A percentile compares a stretch with the other conserved stretches of the same genome.
phyloP scores from a whole-genome alignment of 805 yeast species.

The Yamadazyma olivae region DNA sequence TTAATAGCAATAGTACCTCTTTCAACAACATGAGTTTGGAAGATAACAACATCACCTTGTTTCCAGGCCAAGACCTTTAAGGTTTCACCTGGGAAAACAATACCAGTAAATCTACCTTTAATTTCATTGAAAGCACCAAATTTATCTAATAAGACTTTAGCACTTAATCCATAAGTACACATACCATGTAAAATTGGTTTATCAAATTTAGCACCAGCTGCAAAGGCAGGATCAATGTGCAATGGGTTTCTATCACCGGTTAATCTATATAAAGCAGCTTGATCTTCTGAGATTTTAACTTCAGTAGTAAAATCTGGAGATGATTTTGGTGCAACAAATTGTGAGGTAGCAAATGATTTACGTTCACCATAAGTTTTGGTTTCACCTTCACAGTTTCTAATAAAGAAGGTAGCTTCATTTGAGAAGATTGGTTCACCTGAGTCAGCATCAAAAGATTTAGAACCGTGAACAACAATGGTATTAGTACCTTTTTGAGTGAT shows the following conservation, averaged over 20 bases:
- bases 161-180: constrained; percentile 80
- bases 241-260: constrained; percentile 95
- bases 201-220: constrained; percentile 81
- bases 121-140: constrained; percentile 81
- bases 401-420: constrained; percentile 81
- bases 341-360: constrained; percentile 57
- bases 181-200: constrained; percentile 91
- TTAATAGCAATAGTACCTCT: constrained; percentile 76
- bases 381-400: constrained; percentile 68
- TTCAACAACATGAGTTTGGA: constrained; percentile 80
- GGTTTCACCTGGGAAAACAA: constrained; percentile 93
- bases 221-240: constrained; percentile 90
- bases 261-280: constrained; percentile 86
- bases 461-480: constrained; percentile 73
- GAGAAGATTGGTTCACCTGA: constrained; percentile 71
- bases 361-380: constrained; percentile 47
- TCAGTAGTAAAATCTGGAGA: constrained; percentile 65
- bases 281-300: constrained; percentile 61
- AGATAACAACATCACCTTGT: constrained; percentile 62
- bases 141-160: constrained; percentile 71
- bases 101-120: constrained; percentile 86
- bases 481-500: constrained; percentile 83
- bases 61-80: constrained; percentile 84
- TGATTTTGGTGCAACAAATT: constrained; percentile 59
- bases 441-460: constrained; percentile 61